Evolutionary conservation across 1,284 basidiomycete genomes (phyloP).

Genomic region (Apiotrichum akiyoshidainum): DNA sequence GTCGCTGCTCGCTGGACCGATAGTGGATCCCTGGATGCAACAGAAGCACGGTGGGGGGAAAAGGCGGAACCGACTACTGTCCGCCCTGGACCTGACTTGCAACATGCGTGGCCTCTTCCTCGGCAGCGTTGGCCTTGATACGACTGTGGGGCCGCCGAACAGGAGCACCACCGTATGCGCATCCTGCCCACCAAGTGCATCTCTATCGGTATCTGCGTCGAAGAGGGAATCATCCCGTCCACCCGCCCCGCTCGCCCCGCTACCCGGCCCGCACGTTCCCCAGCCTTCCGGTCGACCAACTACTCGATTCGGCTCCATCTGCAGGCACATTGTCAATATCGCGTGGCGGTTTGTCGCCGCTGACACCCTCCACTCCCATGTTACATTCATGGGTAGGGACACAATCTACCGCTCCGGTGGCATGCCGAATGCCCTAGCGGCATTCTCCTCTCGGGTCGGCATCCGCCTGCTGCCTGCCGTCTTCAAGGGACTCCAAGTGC

Average conservation of each 20-base stretch:
- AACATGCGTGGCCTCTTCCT: slow-evolving; percentile 39
- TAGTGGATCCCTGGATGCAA: slow-evolving; percentile 33
- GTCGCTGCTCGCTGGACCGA: slow-evolving; percentile 23
- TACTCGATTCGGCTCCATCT: slow-evolving; percentile 5
- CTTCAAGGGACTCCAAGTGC: background rate
- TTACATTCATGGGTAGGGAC: slow-evolving; percentile 14
- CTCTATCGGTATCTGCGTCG: background rate
- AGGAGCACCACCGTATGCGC: background rate
- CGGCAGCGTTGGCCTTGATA: slow-evolving; percentile 24
- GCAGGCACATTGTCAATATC: background rate
- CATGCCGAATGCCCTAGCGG: slow-evolving; percentile 19
- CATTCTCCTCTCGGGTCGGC: slow-evolving; percentile 20
- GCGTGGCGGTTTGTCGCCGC: background rate
- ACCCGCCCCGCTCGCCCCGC: background rate
- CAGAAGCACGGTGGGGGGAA: slow-evolving; percentile 9
- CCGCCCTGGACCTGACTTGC: slow-evolving; percentile 30
- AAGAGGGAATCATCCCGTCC: background rate
- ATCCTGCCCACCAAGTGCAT: background rate
- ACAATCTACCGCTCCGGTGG: slow-evolving; percentile 24
- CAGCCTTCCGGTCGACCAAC: background rate
- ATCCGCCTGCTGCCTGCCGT: slow-evolving; percentile 27
- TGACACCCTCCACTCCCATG: background rate
- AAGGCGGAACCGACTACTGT: slow-evolving; percentile 15
- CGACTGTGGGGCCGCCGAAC: slow-evolving; percentile 6
- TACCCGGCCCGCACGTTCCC: background rate